phyloP scores from a whole-genome alignment of 2,329 filamentous ascomycete species.

The Endoconidiophora laricicola region DNA sequence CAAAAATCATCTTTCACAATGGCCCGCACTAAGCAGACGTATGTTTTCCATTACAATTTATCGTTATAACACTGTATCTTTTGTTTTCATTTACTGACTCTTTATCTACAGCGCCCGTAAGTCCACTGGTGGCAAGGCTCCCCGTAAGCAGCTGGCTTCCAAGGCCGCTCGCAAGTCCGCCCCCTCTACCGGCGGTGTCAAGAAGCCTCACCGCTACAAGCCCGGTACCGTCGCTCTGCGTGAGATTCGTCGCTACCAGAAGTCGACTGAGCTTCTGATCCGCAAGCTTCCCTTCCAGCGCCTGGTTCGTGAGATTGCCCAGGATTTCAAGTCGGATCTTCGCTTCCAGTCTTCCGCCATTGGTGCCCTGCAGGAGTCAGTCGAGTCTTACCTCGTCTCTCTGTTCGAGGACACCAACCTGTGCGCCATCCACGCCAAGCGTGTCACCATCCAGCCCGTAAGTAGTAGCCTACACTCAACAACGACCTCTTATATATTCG shows the following conservation, averaged over 20 bases:
- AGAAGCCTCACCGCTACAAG: slow-evolving; percentile 87
- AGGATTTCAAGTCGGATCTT: slow-evolving; percentile 88
- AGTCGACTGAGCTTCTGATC: slow-evolving; percentile 89
- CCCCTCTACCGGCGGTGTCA: slow-evolving; percentile 90
- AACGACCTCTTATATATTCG: neutral
- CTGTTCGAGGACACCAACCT: slow-evolving; percentile 98
- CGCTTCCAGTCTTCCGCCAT: slow-evolving; percentile 98
- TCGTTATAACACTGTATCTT: slow-evolving; percentile 27
- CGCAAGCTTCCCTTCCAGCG: slow-evolving; percentile 97
- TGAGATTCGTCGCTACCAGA: slow-evolving; percentile 98
- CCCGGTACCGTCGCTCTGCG: slow-evolving; percentile 90
- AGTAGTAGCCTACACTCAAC: neutral
- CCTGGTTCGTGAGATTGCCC: slow-evolving; percentile 89
- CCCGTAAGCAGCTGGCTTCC: slow-evolving; percentile 93
- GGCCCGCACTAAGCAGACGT: slow-evolving; percentile 49
- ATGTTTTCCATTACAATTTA: slow-evolving; percentile 20
- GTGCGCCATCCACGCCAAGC: slow-evolving; percentile 97
- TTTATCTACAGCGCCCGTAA: slow-evolving; percentile 37
- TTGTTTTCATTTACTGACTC: neutral
- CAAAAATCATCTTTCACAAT: slow-evolving; percentile 26
- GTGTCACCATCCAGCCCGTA: slow-evolving; percentile 79
- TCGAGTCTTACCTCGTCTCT: slow-evolving; percentile 96
- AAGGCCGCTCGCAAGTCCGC: slow-evolving; percentile 98
- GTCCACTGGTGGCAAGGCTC: slow-evolving; percentile 64
- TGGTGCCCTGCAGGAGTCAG: slow-evolving; percentile 91